Base-by-base conservation (phyloP, 805 yeast genomes). In the Helenozyma baotianmanensis region DNA sequence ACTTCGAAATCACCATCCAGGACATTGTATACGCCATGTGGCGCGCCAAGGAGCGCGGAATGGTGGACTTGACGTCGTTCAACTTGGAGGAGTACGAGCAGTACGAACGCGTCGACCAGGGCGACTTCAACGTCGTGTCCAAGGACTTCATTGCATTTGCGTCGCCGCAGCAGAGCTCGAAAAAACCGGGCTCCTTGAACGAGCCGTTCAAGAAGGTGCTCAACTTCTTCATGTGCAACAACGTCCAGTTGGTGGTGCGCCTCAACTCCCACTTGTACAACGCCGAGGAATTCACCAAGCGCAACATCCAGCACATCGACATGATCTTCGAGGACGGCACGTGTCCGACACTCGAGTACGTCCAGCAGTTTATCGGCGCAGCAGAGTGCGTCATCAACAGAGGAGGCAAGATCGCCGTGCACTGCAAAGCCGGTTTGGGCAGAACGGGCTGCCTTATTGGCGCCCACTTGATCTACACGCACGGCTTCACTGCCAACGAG, bases 281-380 rank as follows among this genome's bases (percentile, higher is more conserved):
- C 52, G 79, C 82, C 35, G 66, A 64, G 21, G 95, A 89, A 54
- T 92, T 92, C 54, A 85, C 82, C 43, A 79, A 78, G 43, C 66
- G 84, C 35, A 88, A 84, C 3, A 87, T 92, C 45, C 80, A 82
- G 50, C 98, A 92, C 58, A 69, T 90, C 13, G 98, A 92, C 58
- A 83, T 92, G 88, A 84, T 90, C 26, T 92, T 92, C 58, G 97
- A 92, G 48, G 98, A 92, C 58, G 98, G 98, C 19, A 88, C 97
- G 2, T 92, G 97, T 56, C 98, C 98, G 12, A 83, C 95, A 6
- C 72, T 92, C 77, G 92, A 89, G 11, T 85, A 81, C 48, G 98
- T 92, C 6, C 85, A 84, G 47, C 83, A 85, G 47, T 92, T 92
- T 50, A 76, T 92, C 42, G 98, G 97, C 11, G 96, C 95, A 1